Conservation (phyloP, 1,284 basidiomycete genomes). For the Cryptococcus hybrid region DNA sequence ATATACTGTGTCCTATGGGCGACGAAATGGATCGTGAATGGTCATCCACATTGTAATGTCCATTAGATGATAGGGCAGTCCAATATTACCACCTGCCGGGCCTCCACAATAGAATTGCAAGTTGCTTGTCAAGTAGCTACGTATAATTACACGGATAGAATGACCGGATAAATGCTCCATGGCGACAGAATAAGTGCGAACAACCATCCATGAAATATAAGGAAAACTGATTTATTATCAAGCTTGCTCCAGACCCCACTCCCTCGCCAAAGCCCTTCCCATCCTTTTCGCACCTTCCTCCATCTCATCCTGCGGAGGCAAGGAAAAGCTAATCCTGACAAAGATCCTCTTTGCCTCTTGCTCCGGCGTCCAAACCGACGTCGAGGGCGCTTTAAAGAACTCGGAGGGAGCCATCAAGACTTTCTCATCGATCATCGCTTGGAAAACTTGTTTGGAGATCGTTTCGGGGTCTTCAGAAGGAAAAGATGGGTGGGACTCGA, state of each 20-base stretch:
- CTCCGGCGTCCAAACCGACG: constrained; percentile 15
- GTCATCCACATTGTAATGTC: no score
- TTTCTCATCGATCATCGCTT: constrained; percentile 23
- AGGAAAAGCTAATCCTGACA: constrained; percentile 33
- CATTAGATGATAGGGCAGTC: no score
- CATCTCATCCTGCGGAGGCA: constrained; percentile 29
- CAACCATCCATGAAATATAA: no score
- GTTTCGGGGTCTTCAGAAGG: constrained; percentile 18
- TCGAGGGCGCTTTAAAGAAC: constrained; percentile 34
- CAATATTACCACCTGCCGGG: no score
- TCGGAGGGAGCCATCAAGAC: constrained; percentile 24
- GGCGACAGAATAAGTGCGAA: no score
- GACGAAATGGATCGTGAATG: no score
- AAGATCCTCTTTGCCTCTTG: constrained; percentile 31
- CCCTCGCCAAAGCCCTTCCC: constrained; percentile 22
- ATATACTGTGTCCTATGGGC: no score
- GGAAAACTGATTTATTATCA: neutral
- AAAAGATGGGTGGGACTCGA: constrained; percentile 31
- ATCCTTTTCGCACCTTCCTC: constrained; percentile 38
- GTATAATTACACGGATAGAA: no score
- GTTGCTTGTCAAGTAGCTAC: no score
- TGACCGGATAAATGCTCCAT: no score
- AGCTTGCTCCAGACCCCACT: constrained; percentile 17
- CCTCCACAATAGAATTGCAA: no score
- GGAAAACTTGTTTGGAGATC: constrained; percentile 29